Percentiles rank a stretch among this genome's conserved stretches.
These are phyloP conservation scores for Fimicolochytrium jonesii DNA, from an alignment of 192 early-diverging fungal genomes.

Conservation along the genomic window DNA sequence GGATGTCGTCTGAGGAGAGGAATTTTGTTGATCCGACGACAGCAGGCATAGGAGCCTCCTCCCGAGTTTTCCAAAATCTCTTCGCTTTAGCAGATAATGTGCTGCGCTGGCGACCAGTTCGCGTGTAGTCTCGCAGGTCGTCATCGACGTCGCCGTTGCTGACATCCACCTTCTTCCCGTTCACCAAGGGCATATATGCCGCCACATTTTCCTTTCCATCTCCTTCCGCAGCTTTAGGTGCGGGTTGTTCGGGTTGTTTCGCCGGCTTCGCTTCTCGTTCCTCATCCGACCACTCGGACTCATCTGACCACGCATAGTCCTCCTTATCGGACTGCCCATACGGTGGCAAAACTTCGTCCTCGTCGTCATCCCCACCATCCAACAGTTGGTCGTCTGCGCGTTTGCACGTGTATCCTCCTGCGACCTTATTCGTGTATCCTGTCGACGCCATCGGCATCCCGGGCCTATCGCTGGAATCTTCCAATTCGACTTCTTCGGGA, in stretches of 20 bases:
- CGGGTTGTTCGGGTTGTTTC: neutral
- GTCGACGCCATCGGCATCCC: neutral
- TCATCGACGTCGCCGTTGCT: neutral
- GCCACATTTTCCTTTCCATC: neutral
- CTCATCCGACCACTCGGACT: conserved; percentile 22
- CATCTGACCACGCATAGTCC: conserved; percentile 48
- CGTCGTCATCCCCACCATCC: conserved; percentile 7
- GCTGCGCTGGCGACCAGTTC: too few relatives aligned
- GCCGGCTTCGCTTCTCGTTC: conserved; percentile 3
- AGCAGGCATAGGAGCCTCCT: neutral
- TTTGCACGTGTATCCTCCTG: conserved; percentile 23
- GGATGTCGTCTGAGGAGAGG: conserved; percentile 6
- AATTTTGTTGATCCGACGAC: neutral
- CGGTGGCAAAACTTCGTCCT: conserved; percentile 31
- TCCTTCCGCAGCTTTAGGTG: neutral
- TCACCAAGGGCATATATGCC: neutral
- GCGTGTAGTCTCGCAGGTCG: conserved; percentile 13
- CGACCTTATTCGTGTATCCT: neutral
- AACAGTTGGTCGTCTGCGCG: neutral
- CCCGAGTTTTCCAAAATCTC: neutral
- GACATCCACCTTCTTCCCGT: neutral
- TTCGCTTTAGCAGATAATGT: too few relatives aligned
- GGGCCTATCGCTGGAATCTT: neutral
- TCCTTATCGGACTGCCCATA: conserved; percentile 42
- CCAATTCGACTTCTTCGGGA: neutral